Percentiles rank a stretch among this genome's conserved stretches.
Evolutionary conservation across 2,329 filamentous ascomycete species (phyloP).

Genomic region (Chrysoporthe puriensis): DNA sequence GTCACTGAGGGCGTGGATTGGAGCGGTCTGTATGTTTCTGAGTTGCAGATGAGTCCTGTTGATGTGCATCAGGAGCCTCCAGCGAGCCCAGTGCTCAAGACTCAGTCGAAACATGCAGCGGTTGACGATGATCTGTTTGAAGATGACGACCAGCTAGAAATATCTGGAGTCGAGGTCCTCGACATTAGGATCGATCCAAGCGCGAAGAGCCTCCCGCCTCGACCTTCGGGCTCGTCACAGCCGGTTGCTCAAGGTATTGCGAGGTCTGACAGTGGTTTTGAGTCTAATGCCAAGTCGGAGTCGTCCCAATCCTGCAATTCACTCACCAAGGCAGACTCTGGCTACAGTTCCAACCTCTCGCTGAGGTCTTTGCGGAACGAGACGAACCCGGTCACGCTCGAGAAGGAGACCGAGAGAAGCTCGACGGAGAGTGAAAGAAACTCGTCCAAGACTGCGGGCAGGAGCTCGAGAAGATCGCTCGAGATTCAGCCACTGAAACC

Average conservation of each 20-base stretch:
- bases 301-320: conserved; percentile 43
- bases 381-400: conserved; percentile 36
- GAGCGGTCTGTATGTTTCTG: conserved; percentile 30
- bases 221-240: conserved; percentile 30
- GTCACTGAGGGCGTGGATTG: not conserved
- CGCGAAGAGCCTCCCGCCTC: conserved; percentile 44
- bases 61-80: conserved; percentile 39
- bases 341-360: conserved; percentile 64
- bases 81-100: conserved; percentile 42
- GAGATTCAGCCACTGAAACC: conserved; percentile 30
- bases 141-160: conserved; percentile 41
- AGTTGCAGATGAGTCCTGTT: conserved; percentile 41
- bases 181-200: conserved; percentile 48
- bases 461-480: not conserved
- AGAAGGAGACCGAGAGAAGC: conserved; percentile 33
- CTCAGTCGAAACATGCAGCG: conserved; percentile 53
- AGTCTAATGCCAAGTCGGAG: conserved; percentile 50
- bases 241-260: conserved; percentile 35
- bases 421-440: conserved; percentile 21
- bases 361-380: conserved; percentile 54
- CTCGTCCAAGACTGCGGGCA: not conserved
- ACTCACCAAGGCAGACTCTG: conserved; percentile 62
- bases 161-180: conserved; percentile 42
- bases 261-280: conserved; percentile 54
- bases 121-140: conserved; percentile 53